Evolutionary conservation across 441 rosid genomes (phyloP).

Genomic region (Euphorbia celastroides): DNA sequence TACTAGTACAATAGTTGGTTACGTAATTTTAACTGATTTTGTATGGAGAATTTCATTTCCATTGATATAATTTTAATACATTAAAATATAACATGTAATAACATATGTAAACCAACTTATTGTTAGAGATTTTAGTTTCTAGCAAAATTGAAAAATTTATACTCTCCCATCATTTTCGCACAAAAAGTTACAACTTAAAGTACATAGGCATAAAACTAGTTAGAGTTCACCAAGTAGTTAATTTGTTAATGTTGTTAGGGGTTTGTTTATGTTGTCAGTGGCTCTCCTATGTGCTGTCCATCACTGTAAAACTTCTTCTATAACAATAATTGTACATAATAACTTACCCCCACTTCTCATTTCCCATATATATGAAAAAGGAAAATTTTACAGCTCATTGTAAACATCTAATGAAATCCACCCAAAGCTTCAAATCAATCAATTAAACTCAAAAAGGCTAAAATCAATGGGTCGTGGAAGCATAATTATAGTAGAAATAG

Average conservation of each 20-base stretch:
- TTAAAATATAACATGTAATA: no score
- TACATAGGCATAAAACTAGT: no score
- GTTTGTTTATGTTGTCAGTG: not conserved
- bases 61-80: no score
- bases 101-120: no score
- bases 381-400: not conserved
- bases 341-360: not conserved
- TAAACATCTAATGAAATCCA: not conserved
- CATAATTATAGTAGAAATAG: not conserved
- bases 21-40: no score
- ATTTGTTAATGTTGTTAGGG: not conserved
- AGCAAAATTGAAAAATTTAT: no score
- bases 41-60: no score
- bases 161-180: no score
- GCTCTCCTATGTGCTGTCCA: not conserved
- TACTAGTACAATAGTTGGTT: no score
- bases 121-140: no score
- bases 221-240: not conserved
- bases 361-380: not conserved
- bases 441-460: no score
- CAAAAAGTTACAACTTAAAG: no score
- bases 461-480: conserved; percentile 3
- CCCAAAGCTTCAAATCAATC: not conserved
- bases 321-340: not conserved
- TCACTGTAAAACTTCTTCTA: conserved; percentile 1